phyloP scores from a whole-genome alignment of 345 rosid species.

The Syzygium aromaticum region DNA sequence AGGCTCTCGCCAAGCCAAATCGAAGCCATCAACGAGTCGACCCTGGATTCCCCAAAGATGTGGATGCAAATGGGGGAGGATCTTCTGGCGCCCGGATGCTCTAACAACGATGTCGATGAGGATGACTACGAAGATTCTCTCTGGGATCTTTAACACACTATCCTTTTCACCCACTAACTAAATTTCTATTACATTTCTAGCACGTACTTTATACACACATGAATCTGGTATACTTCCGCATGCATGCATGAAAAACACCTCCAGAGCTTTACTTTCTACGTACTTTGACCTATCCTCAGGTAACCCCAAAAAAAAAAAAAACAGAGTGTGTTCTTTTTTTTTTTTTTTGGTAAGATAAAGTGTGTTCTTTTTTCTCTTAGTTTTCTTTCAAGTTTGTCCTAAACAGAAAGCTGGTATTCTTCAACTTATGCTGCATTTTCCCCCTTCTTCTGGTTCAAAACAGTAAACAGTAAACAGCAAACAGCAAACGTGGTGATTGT shows the following conservation, averaged over 20 bases:
- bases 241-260: background rate
- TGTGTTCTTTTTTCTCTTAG: background rate
- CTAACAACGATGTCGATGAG: background rate
- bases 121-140: background rate
- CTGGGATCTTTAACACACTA: background rate
- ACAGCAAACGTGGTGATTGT: background rate
- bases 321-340: background rate
- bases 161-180: background rate
- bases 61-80: slow-evolving; percentile 32
- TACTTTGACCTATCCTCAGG: background rate
- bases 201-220: background rate
- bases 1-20: slow-evolving; percentile 68
- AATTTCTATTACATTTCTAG: background rate
- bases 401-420: background rate
- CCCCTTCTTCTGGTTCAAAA: background rate
- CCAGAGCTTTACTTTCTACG: background rate
- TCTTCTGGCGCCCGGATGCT: background rate
- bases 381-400: background rate
- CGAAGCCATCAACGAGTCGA: slow-evolving; percentile 73
- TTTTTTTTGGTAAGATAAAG: too few relatives aligned
- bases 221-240: background rate
- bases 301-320: background rate
- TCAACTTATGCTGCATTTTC: background rate
- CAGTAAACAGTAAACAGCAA: background rate
- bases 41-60: slow-evolving; percentile 70